A percentile compares a stretch with the other conserved stretches of the same genome.
Conservation (phyloP, 495 filamentous ascomycete genomes). For the Penicillium ochrochloron region DNA sequence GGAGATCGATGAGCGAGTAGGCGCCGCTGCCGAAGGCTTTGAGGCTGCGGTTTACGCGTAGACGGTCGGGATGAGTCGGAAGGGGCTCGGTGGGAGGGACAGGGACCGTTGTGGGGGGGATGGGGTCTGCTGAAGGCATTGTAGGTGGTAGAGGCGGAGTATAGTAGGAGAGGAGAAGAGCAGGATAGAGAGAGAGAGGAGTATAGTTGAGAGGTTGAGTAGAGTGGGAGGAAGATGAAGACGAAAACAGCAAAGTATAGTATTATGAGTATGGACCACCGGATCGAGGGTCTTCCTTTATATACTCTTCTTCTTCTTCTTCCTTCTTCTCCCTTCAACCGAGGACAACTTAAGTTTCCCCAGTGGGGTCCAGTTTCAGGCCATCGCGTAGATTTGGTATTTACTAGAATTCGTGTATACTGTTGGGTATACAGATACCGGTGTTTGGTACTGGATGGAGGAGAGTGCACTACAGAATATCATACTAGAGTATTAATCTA, state of each 20-base stretch:
- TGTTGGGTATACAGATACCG: not conserved
- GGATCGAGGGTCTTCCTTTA: not conserved
- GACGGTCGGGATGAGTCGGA: conserved; percentile 43
- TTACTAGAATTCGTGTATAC: not conserved
- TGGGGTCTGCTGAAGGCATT: conserved; percentile 32
- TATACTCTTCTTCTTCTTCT: not conserved
- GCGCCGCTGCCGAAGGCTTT: conserved; percentile 63
- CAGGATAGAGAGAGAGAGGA: not conserved
- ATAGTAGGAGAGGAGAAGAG: not conserved
- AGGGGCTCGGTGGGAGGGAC: conserved; percentile 12
- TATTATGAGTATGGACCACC: not conserved
- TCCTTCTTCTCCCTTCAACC: conserved; percentile 5
- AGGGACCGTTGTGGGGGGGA: conserved; percentile 7
- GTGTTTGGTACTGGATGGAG: not conserved
- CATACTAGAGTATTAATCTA: not conserved
- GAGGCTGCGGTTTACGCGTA: conserved; percentile 43
- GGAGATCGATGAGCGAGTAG: conserved; percentile 62
- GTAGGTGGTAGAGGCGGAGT: not conserved
- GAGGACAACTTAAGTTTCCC: not conserved
- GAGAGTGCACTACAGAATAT: not conserved
- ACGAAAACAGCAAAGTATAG: not conserved
- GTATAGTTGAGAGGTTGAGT: not conserved
- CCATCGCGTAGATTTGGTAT: not conserved
- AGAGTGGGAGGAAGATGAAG: not conserved
- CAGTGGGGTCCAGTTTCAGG: conserved; percentile 5